phyloP scores from a whole-genome alignment of 805 yeast species.

The Sugiyamaella chiloensis region DNA sequence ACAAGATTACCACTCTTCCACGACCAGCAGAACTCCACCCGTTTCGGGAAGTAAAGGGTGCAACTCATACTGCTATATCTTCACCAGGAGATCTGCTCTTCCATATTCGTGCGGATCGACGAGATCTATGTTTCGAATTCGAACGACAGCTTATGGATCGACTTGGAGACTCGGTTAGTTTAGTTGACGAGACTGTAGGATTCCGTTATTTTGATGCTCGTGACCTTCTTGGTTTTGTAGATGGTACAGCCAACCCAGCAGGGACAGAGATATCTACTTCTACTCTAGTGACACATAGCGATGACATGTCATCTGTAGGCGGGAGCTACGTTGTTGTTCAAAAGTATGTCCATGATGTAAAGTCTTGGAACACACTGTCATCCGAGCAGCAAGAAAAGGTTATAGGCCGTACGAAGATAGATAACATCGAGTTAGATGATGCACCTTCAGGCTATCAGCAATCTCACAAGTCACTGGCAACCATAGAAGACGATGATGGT shows the following conservation, averaged over 20 bases:
- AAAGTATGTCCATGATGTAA: constrained; percentile 25
- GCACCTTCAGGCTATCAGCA: constrained; percentile 26
- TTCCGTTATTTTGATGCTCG: constrained; percentile 27
- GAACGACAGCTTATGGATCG: constrained; percentile 16
- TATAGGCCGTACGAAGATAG: constrained; percentile 26
- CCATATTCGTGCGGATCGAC: constrained; percentile 24
- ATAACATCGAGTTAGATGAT: constrained; percentile 23
- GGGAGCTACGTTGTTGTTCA: constrained; percentile 28
- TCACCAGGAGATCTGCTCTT: constrained; percentile 28
- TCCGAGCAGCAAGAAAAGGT: constrained; percentile 24
- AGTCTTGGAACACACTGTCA: constrained; percentile 21
- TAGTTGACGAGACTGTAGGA: constrained; percentile 27
- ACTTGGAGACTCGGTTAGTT: constrained; percentile 20
- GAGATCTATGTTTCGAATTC: constrained; percentile 26
- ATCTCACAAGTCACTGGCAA: constrained; percentile 45
- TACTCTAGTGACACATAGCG: constrained; percentile 11
- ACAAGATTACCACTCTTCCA: constrained; percentile 12
- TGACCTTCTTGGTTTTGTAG: constrained; percentile 28
- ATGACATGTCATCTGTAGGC: constrained; percentile 16
- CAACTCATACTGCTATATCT: constrained; percentile 21
- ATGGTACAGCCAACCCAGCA: constrained; percentile 28
- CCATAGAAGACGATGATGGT: constrained; percentile 60
- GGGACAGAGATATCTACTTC: constrained; percentile 17
- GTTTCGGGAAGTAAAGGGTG: constrained; percentile 24
- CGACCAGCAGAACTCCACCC: constrained; percentile 25